Evolutionary conservation across 805 yeast genomes (phyloP), one percentile per base, ranked within the genome.

Genomic region (Metschnikowia anglica): DNA sequence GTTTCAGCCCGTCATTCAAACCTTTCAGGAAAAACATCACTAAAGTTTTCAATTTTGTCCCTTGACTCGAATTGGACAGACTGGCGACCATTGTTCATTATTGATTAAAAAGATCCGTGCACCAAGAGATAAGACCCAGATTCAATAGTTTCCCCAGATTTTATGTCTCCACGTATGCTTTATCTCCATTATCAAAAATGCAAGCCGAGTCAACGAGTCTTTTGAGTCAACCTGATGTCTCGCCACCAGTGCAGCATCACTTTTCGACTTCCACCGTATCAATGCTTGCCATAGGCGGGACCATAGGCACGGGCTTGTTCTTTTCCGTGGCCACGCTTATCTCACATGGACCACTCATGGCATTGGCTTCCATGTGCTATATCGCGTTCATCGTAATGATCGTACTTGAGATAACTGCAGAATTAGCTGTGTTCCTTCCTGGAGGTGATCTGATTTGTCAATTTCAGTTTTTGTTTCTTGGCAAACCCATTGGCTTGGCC

Each of bases 201-300:
- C n/a, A n/a, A n/a, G n/a, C n/a, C n/a, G n/a, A n/a, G n/a, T n/a
- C n/a, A n/a, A n/a, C n/a, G n/a, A n/a, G n/a, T n/a, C n/a, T n/a
- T n/a, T n/a, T n/a, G n/a, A 23, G 26, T 23, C 26, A 8, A 8
- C 26, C 11, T 11, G 26, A 11, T 11, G 11, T 8, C 11, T 23
- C 11, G 26, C 26, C 26, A 23, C 26, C 26, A n/a, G n/a, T n/a
- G 26, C 7, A 11, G 11, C 26, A 23, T 23, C 34, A 38, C 8
- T 44, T 51, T 20, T 37, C 47, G 25, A 43, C 51, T 5, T 25
- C 41, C 2, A 39, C 48, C 10, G 49, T 46, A 5, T 48, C 56
- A 9, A 53, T 55, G 58, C 52, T 56, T 11, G 49, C 53, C n/a
- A 47, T 59, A 13, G 62, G 61, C 15, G 59, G 59, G 23, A 59